Conservation (phyloP, 148 eudicot species). For the Rhododendron vialii region DNA sequence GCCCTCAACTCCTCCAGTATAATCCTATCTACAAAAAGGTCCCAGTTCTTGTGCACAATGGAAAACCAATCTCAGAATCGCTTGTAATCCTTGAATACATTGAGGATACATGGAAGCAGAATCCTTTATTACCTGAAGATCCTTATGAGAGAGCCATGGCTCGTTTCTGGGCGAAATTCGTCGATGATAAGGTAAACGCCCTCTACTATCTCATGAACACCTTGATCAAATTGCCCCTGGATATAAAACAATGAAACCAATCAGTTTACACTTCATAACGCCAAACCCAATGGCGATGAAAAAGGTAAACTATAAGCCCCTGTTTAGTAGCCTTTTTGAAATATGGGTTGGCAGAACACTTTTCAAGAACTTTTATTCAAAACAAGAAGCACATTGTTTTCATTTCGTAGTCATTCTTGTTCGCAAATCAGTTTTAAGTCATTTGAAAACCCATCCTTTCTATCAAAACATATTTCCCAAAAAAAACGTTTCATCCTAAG, state of each 20-base stretch:
- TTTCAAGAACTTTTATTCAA: too few species aligned
- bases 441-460: too few species aligned
- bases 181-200: constrained; percentile 29
- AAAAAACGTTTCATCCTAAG: background rate
- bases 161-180: constrained; percentile 38
- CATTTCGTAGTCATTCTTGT: too few species aligned
- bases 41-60: constrained; percentile 34
- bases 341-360: too few species aligned
- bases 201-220: background rate
- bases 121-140: constrained; percentile 28
- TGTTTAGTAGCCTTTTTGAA: too few species aligned
- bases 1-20: constrained; percentile 23
- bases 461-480: too few species aligned
- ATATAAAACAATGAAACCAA: background rate
- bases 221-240: background rate
- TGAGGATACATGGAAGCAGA: constrained; percentile 27
- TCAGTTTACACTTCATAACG: background rate
- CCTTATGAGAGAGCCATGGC: constrained; percentile 33
- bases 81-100: constrained; percentile 37
- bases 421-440: too few species aligned
- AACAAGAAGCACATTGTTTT: too few species aligned
- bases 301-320: background rate
- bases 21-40: constrained; percentile 33
- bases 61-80: constrained; percentile 29
- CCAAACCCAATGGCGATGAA: background rate